A percentile compares a stretch with the other conserved stretches of the same genome.
phyloP scores from a whole-genome alignment of 179 eudicot genomes.

The Kewa caespitosa region DNA sequence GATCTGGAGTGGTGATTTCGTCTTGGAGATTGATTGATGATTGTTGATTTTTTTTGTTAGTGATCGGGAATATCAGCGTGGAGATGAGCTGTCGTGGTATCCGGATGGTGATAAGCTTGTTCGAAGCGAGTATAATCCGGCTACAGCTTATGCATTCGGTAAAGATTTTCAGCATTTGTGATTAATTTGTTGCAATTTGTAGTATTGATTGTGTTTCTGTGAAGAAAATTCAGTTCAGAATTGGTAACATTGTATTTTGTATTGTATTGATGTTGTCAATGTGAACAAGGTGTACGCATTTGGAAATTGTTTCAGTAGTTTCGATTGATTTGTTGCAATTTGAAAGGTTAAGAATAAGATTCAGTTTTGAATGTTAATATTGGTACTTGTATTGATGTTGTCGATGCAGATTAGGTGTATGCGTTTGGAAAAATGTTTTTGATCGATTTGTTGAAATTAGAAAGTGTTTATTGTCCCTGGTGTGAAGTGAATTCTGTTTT shows the following conservation, averaged over 20 bases:
- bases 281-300: no score
- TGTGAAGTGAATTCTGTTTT: neutral
- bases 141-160: constrained; percentile 93
- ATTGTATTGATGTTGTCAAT: neutral
- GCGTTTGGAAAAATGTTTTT: no score
- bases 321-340: no score
- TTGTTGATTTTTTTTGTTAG: constrained; percentile 27
- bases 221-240: no score
- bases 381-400: no score
- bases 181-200: constrained; percentile 1
- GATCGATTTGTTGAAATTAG: no score
- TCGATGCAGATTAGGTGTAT: no score
- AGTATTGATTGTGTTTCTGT: neutral
- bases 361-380: no score
- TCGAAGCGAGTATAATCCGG: constrained; percentile 81
- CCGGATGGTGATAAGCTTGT: constrained; percentile 83
- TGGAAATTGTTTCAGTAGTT: no score
- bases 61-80: constrained; percentile 79
- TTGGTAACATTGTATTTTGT: neutral
- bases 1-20: neutral
- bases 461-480: no score
- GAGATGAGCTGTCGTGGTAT: constrained; percentile 88
- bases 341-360: no score
- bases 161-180: constrained; percentile 17
- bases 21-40: constrained; percentile 1